These are phyloP conservation scores for Prunus mira DNA, from an alignment of 306 rosid species.

Conservation along the genomic window DNA sequence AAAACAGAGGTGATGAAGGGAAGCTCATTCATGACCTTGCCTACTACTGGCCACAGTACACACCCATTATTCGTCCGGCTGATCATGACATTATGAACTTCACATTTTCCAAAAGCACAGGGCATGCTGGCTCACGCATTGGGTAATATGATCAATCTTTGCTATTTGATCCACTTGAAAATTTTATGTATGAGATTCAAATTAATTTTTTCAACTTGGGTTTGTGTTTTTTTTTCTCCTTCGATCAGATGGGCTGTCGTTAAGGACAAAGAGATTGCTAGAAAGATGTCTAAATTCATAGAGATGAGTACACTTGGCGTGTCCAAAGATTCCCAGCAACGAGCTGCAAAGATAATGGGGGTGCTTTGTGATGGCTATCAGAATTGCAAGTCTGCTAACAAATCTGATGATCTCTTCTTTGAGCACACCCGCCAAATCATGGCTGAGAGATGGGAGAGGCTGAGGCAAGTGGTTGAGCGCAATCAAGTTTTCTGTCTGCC, in stretches of 20 bases:
- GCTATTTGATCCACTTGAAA: neutral
- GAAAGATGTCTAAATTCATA: conserved; percentile 54
- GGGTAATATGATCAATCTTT: conserved; percentile 40
- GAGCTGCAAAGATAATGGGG: conserved; percentile 63
- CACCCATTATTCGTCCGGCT: conserved; percentile 51
- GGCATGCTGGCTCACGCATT: conserved; percentile 87
- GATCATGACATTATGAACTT: conserved; percentile 68
- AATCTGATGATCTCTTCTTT: conserved; percentile 50
- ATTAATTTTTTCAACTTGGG: neutral
- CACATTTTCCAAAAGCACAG: conserved; percentile 88
- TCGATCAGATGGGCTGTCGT: conserved; percentile 69
- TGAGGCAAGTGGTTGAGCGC: conserved; percentile 33
- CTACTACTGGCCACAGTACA: conserved; percentile 89
- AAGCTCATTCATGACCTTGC: conserved; percentile 66
- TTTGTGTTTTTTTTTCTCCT: neutral
- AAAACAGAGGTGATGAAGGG: conserved; percentile 20
- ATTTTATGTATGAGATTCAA: too few species aligned
- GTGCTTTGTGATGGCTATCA: conserved; percentile 57
- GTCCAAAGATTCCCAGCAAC: conserved; percentile 69
- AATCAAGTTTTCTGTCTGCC: conserved; percentile 39
- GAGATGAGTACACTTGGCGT: conserved; percentile 68
- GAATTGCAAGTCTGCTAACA: conserved; percentile 21
- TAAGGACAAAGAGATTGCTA: conserved; percentile 65
- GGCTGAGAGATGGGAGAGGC: conserved; percentile 63
- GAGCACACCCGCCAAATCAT: conserved; percentile 30